Evolutionary conservation across 2,329 filamentous ascomycete species (phyloP).

Genomic region (Cordyceps tenuipes): DNA sequence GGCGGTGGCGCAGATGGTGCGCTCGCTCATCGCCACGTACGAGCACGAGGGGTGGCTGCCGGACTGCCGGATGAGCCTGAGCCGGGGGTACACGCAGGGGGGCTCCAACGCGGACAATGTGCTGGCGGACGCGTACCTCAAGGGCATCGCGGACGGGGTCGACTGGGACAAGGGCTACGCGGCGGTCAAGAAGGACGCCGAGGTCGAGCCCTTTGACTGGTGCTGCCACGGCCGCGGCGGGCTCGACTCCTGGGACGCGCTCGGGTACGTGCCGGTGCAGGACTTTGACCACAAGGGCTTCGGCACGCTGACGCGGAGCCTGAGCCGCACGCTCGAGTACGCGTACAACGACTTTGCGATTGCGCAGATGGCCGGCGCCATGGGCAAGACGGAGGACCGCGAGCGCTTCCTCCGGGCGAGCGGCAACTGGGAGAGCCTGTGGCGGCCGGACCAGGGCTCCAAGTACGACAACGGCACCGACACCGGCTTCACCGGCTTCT

Average conservation of each 20-base stretch:
- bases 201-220: constrained; percentile 64
- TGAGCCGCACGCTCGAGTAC: constrained; percentile 70
- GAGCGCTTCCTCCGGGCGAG: constrained; percentile 52
- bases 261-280: constrained; percentile 63
- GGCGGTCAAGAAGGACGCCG: constrained; percentile 64
- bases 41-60: constrained; percentile 62
- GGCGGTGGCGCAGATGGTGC: constrained; percentile 57
- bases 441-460: constrained; percentile 50
- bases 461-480: constrained; percentile 42
- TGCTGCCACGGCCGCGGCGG: constrained; percentile 62
- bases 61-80: constrained; percentile 69
- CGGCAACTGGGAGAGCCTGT: constrained; percentile 61
- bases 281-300: constrained; percentile 59
- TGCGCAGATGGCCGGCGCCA: constrained; percentile 48
- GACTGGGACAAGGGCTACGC: constrained; percentile 61
- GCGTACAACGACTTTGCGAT: constrained; percentile 70
- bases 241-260: constrained; percentile 59
- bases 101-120: constrained; percentile 67
- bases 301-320: constrained; percentile 61
- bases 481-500: constrained; percentile 61
- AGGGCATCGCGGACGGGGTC: constrained; percentile 53
- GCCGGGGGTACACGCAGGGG: constrained; percentile 65
- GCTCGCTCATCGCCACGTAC: constrained; percentile 65
- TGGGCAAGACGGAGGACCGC: constrained; percentile 47
- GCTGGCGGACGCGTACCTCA: constrained; percentile 58